These are phyloP conservation scores for Sicyos baderoa DNA, from an alignment of 306 rosid species.

Conservation along the genomic window DNA sequence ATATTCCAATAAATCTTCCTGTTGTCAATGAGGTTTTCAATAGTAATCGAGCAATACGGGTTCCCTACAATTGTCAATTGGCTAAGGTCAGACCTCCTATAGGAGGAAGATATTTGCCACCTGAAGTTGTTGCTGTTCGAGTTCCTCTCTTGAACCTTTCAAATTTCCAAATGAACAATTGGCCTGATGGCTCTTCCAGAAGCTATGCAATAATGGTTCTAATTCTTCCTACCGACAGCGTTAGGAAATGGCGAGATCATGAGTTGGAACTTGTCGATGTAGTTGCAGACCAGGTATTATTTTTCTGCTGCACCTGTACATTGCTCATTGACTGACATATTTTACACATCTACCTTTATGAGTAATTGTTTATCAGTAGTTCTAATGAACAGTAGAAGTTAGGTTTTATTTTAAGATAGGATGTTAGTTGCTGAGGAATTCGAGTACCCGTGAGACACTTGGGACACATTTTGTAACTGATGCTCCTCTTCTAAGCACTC, in stretches of 20 bases:
- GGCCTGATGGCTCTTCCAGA: constrained; percentile 68
- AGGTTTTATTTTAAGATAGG: neutral
- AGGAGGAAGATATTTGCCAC: constrained; percentile 67
- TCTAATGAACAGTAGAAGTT: neutral
- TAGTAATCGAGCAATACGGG: constrained; percentile 52
- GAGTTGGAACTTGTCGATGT: constrained; percentile 85
- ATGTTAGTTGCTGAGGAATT: neutral
- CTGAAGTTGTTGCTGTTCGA: constrained; percentile 83
- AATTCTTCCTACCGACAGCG: constrained; percentile 73
- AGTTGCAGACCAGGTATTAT: constrained; percentile 82
- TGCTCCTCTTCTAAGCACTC: neutral
- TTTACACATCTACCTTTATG: neutral
- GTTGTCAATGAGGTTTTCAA: constrained; percentile 66
- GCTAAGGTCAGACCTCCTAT: constrained; percentile 62
- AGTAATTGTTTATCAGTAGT: constrained; percentile 1
- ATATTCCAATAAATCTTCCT: constrained; percentile 57
- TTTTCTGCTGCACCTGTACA: constrained; percentile 14
- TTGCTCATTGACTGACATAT: constrained; percentile 5
- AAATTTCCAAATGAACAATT: constrained; percentile 68
- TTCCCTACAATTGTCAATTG: constrained; percentile 62
- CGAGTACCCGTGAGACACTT: neutral
- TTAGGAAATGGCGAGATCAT: constrained; percentile 84
- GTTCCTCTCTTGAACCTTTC: constrained; percentile 80
- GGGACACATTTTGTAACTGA: neutral
- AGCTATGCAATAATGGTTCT: constrained; percentile 90